These are phyloP conservation scores for Lachnellula willkommii DNA, from an alignment of 2,329 filamentous ascomycete species.

Conservation along the genomic window DNA sequence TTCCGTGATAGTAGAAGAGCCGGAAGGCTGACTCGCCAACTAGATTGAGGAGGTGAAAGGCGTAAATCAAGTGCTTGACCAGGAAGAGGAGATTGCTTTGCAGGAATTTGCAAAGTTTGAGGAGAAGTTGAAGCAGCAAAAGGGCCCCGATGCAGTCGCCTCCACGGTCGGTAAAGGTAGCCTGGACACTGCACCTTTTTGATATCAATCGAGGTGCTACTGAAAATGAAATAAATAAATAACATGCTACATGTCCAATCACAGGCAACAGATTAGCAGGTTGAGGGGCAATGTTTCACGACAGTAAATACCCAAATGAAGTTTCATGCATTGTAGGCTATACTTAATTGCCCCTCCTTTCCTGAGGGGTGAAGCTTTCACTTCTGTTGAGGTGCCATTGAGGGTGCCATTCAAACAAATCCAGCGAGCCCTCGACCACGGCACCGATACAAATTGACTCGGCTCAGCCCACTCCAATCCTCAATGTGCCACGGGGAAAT, in stretches of 20 bases:
- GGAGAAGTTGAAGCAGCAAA: constrained; percentile 65
- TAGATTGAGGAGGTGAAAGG: constrained; percentile 94
- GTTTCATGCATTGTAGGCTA: constrained; percentile 11
- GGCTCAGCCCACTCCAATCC: constrained; percentile 1
- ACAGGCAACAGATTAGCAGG: not conserved
- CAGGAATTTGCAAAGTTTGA: constrained; percentile 93
- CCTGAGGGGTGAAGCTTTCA: not conserved
- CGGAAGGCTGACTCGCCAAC: constrained; percentile 20
- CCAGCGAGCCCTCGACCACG: not conserved
- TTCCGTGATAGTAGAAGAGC: not conserved
- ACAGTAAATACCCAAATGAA: constrained; percentile 24
- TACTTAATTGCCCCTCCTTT: constrained; percentile 14
- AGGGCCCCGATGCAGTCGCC: constrained; percentile 29
- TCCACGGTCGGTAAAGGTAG: constrained; percentile 24
- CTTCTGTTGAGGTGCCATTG: constrained; percentile 3
- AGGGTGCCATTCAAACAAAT: not conserved
- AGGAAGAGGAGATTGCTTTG: constrained; percentile 83
- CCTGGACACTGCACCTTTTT: constrained; percentile 21
- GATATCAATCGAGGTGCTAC: constrained; percentile 1
- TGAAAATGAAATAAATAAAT: not conserved
- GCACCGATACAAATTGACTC: not conserved
- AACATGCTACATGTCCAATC: not conserved
- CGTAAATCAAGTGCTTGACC: constrained; percentile 83
- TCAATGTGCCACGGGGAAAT: constrained; percentile 9
- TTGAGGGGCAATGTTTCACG: constrained; percentile 15